phyloP scores from a whole-genome alignment of 1,284 basidiomycete species.

The Afroboletus lepidellus region DNA sequence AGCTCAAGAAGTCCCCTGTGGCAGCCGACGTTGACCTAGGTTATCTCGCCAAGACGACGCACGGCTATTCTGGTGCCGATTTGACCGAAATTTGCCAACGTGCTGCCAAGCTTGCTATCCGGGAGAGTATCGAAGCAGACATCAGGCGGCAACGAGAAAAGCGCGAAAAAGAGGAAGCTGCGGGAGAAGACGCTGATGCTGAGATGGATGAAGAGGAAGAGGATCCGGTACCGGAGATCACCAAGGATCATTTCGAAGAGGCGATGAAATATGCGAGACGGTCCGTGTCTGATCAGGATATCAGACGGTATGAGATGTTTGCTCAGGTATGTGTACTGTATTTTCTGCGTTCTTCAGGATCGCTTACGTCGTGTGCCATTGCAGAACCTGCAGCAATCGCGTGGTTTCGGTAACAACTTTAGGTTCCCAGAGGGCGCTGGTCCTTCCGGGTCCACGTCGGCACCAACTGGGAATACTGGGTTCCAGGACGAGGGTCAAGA shows the following conservation, averaged over 20 bases:
- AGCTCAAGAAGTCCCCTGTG: conserved; percentile 91
- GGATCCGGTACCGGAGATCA: conserved; percentile 97
- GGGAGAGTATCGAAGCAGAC: conserved; percentile 93
- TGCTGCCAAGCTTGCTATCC: conserved; percentile 94
- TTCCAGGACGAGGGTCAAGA: conserved; percentile 81
- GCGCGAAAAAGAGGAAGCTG: conserved; percentile 75
- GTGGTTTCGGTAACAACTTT: conserved; percentile 87
- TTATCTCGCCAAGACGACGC: conserved; percentile 92
- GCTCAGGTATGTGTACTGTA: conserved; percentile 52
- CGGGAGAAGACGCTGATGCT: conserved; percentile 51
- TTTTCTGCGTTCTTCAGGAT: not conserved
- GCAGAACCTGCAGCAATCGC: conserved; percentile 85
- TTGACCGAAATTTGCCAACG: conserved; percentile 98
- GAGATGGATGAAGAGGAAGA: conserved; percentile 80
- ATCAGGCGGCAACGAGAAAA: conserved; percentile 80
- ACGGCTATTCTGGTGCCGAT: conserved; percentile 99
- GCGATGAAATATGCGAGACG: conserved; percentile 93
- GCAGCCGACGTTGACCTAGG: conserved; percentile 81
- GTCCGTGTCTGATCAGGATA: conserved; percentile 92
- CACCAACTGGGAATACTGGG: conserved; percentile 68
- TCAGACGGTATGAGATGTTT: conserved; percentile 93
- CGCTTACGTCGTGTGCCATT: conserved; percentile 2
- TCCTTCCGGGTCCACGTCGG: conserved; percentile 45
- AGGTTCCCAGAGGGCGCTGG: conserved; percentile 89
- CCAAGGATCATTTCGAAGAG: conserved; percentile 94